Base-by-base conservation (phyloP, 331 rosid genomes). In the Quercus tomentella region DNA sequence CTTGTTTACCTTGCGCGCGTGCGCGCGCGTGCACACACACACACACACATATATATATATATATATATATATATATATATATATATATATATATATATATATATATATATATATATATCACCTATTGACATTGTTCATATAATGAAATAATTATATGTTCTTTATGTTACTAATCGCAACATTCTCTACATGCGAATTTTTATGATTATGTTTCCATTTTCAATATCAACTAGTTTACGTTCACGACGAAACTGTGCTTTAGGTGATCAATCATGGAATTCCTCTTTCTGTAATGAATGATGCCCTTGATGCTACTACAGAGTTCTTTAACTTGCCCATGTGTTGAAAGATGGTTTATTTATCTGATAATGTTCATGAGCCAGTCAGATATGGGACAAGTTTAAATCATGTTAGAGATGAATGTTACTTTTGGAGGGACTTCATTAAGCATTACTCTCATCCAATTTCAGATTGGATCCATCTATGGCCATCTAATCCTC, bases 401-500 rank as follows among this genome's bases (percentile, higher is more conserved):
- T 6, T 85, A 5, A 85, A 81, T 54, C 85, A 74, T 20, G 81
- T 10, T 30, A 25, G 1, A 20, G 86, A 86, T 55, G 55, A 52
- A 67, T 43, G 76, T 58, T 52, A 76, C 70, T 86, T 63, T 51
- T 86, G 86, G 89, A 86, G 89, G 74, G 86, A 86, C 75, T 86
- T 86, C 84, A 72, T 82, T 74, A 86, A 86, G 56, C 89, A 79
- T 65, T 85, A 85, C 73, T 72, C 89, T 25, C 70, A 82, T 69
- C 89, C 89, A 9, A 43, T 86, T n/a, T 60, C 82, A 8, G 54
- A 79, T 3, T 79, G 86, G 86, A 82, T 86, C 69, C 89, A 79
- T 79, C 77, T 79, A 5, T 86, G 89, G 84, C 89, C 89, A 65
- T 79, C 82, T 7, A 79, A 86, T 69, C 89, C 89, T 72, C 68